Evolutionary conservation across 352 stramenopile genomes (phyloP), one percentile per base, ranked within the genome.

Genomic region (Thraustotheca clavata): DNA sequence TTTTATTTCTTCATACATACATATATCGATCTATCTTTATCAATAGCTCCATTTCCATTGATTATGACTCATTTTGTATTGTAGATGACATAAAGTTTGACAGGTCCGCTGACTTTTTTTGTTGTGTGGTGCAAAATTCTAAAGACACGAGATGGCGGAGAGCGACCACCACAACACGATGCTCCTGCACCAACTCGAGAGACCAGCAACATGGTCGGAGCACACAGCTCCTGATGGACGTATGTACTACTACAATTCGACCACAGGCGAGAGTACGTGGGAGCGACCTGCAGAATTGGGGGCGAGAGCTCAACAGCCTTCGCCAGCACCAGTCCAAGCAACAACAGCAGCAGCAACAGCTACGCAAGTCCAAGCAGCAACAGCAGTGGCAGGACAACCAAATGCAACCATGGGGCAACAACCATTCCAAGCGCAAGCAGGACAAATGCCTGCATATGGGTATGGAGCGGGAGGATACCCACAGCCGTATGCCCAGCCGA

Each of bases 221-320:
- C 88, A 96, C 73, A 93, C 75, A 69, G 87, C 87, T 12, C 88
- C 87, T 31, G 91, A 96, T 66, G 88, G 88, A 59, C 80, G 87
- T 74, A 91, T 91, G 71, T 96, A 96, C 71, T 96, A 89, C 72
- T 96, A 96, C 80, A 96, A 96, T 71, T 76, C 83, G 71, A 75
- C 83, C 62, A 95, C 89, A 27, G 86, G 86, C 60, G 87, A 95
- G 67, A 95, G 86, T 20, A 94, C 78, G 38, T 97, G 87, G 87
- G 87, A 96, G 47, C 82, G 81, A 74, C 94, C 72, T 40, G 81
- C 75, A 31, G 54, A 48, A 65, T 47, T 68, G 34, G 40, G 20
- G 27, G 33, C 36, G 50, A 26, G 41, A 32, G 34, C 35, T 26
- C 43, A 8, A 4, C 33, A 27, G 11, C 24, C 31, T 22, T n/a